Percentiles rank a stretch among this genome's conserved stretches.
Evolutionary conservation across 106 monocot species (phyloP).

Genomic region (Triglochin maritima): DNA sequence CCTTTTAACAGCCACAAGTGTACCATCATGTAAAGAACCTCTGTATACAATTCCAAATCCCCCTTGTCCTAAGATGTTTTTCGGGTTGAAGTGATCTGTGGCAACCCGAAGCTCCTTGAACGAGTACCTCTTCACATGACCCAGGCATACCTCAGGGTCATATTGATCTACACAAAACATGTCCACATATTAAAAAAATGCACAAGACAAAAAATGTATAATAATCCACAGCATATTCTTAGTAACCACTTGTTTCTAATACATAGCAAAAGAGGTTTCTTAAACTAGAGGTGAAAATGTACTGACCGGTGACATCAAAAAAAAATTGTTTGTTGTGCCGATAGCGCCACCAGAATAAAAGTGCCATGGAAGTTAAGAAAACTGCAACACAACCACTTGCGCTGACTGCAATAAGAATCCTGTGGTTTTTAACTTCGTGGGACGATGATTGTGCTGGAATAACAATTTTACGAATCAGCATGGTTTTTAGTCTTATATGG

Average conservation of each 20-base stretch:
- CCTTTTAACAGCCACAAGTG: conserved; percentile 80
- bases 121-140: conserved; percentile 70
- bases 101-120: conserved; percentile 82
- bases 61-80: conserved; percentile 84
- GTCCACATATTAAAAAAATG: neutral
- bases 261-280: no score
- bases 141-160: conserved; percentile 72
- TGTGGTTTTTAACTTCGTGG: conserved; percentile 33
- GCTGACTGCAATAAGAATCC: conserved; percentile 49
- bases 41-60: conserved; percentile 94
- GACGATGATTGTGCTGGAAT: conserved; percentile 48
- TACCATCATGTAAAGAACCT: conserved; percentile 70
- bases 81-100: conserved; percentile 76
- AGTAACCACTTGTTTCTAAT: no score
- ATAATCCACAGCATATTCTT: no score
- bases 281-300: neutral
- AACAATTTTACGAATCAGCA: neutral
- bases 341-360: conserved; percentile 70
- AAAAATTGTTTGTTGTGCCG: conserved; percentile 63
- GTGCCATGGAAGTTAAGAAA: conserved; percentile 19
- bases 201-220: neutral
- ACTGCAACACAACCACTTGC: conserved; percentile 48
- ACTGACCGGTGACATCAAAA: conserved; percentile 83
- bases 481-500: neutral
- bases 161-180: conserved; percentile 58